Evolutionary conservation across 108 stramenopile genomes (phyloP).

Genomic region (Chaetoceros tenuissimus): DNA sequence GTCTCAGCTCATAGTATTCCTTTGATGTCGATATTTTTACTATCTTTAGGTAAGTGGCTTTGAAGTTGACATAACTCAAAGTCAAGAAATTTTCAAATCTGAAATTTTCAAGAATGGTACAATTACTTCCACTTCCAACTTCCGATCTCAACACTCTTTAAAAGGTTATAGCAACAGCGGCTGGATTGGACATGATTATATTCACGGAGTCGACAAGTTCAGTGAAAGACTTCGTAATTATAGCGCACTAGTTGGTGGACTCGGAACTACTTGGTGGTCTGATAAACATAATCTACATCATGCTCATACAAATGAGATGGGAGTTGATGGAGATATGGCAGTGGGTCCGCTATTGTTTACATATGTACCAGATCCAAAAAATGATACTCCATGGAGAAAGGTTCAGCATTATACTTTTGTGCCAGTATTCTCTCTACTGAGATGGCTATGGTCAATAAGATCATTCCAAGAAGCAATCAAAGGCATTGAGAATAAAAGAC

Average conservation of each 20-base stretch:
- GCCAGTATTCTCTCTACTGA: conserved; percentile 51
- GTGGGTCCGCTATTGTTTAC: conserved; percentile 58
- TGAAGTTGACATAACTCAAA: no score
- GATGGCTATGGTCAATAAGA: conserved; percentile 57
- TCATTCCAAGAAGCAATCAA: conserved; percentile 52
- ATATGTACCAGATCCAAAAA: conserved; percentile 46
- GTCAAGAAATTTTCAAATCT: no score
- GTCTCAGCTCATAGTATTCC: conserved; percentile 26
- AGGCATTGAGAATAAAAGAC: conserved; percentile 34
- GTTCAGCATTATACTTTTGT: conserved; percentile 55
- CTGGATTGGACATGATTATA: conserved; percentile 73
- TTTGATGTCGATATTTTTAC: conserved; percentile 21
- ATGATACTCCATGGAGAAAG: conserved; percentile 51
- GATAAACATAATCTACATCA: conserved; percentile 63
- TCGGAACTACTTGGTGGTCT: conserved; percentile 50
- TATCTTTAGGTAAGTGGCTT: no score
- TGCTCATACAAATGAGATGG: conserved; percentile 55
- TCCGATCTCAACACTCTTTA: no score
- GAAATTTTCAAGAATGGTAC: no score
- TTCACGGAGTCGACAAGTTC: conserved; percentile 56
- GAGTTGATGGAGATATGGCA: conserved; percentile 73
- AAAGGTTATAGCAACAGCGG: conserved; percentile 53
- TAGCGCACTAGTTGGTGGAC: conserved; percentile 38
- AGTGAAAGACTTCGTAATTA: conserved; percentile 35
- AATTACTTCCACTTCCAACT: no score